Percentiles rank a stretch among this genome's conserved stretches.
These are phyloP conservation scores for Aspergillus eucalypticola DNA, from an alignment of 2,329 filamentous ascomycete species.

Conservation along the genomic window DNA sequence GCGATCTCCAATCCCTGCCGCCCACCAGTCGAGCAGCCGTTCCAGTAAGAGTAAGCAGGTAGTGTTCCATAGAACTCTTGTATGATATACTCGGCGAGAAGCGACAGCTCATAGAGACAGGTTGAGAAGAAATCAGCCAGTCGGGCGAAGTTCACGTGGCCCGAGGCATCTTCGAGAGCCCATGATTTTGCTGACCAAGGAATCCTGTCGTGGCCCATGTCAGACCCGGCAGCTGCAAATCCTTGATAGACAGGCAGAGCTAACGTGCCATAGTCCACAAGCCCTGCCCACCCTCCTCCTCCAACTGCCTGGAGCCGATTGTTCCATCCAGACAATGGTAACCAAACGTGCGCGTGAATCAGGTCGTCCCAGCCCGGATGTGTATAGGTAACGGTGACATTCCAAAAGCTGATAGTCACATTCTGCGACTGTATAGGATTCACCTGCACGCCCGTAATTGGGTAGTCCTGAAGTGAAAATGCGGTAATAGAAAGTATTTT, in stretches of 20 bases:
- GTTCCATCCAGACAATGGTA: constrained; percentile 41
- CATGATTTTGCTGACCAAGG: background rate
- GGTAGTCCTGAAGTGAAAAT: too few relatives aligned
- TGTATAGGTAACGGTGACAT: constrained; percentile 41
- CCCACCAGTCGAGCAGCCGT: constrained; percentile 26
- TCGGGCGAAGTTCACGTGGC: constrained; percentile 25
- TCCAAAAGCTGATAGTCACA: constrained; percentile 32
- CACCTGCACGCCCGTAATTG: too few relatives aligned
- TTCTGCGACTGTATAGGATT: too few relatives aligned
- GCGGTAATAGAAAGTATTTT: too few relatives aligned
- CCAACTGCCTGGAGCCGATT: constrained; percentile 42
- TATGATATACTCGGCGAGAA: constrained; percentile 32
- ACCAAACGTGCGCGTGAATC: constrained; percentile 34
- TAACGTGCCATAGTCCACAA: background rate
- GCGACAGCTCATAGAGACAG: constrained; percentile 36
- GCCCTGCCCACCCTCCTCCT: constrained; percentile 38
- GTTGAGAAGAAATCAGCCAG: constrained; percentile 38
- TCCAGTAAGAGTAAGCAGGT: constrained; percentile 22
- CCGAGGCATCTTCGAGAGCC: background rate
- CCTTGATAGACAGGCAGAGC: constrained; percentile 8
- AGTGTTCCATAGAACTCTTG: constrained; percentile 31
- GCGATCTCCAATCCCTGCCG: constrained; percentile 38
- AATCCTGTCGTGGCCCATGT: constrained; percentile 5
- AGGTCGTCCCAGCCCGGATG: constrained; percentile 40
- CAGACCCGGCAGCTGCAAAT: constrained; percentile 11